A percentile compares a stretch with the other conserved stretches of the same genome.
These are phyloP conservation scores for Fraxinus paxiana DNA, from an alignment of 305 asterid genomes.

Conservation along the genomic window DNA sequence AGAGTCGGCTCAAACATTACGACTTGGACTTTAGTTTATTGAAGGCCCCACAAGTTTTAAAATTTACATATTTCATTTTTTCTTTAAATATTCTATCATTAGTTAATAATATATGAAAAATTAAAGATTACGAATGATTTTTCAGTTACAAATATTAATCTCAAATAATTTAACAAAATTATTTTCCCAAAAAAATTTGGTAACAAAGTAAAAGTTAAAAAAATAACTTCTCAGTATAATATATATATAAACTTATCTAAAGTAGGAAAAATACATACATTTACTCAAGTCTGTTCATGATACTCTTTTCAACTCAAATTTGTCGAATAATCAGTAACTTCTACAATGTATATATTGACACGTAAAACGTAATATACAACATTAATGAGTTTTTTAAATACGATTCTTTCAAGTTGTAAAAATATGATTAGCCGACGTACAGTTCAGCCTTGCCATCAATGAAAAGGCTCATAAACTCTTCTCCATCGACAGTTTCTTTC, in stretches of 20 bases:
- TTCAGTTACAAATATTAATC: background rate
- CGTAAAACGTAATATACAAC: background rate
- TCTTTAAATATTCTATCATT: too few species aligned
- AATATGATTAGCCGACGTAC: slow-evolving; percentile 39
- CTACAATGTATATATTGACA: background rate
- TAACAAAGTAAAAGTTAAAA: too few species aligned
- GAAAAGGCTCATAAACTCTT: slow-evolving; percentile 97
- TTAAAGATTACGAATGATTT: too few species aligned
- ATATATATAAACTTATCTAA: too few species aligned
- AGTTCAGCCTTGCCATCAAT: slow-evolving; percentile 86
- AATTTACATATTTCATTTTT: too few species aligned
- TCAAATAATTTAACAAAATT: too few species aligned
- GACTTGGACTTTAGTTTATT: too few species aligned
- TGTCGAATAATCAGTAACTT: background rate
- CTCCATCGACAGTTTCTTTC: slow-evolving; percentile 92
- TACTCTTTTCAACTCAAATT: background rate
- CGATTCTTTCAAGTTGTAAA: background rate
- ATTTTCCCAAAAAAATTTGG: too few species aligned
- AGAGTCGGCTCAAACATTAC: too few species aligned
- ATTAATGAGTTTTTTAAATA: background rate
- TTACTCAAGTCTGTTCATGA: background rate
- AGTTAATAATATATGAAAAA: too few species aligned
- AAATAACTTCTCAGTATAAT: too few species aligned
- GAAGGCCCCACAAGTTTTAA: too few species aligned
- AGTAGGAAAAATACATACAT: background rate